Percentiles rank a stretch among this genome's conserved stretches.
These are phyloP conservation scores for Bolboschoenoplectus hybrid DNA, from an alignment of 202 grass and related monocot genomes.

Conservation along the genomic window DNA sequence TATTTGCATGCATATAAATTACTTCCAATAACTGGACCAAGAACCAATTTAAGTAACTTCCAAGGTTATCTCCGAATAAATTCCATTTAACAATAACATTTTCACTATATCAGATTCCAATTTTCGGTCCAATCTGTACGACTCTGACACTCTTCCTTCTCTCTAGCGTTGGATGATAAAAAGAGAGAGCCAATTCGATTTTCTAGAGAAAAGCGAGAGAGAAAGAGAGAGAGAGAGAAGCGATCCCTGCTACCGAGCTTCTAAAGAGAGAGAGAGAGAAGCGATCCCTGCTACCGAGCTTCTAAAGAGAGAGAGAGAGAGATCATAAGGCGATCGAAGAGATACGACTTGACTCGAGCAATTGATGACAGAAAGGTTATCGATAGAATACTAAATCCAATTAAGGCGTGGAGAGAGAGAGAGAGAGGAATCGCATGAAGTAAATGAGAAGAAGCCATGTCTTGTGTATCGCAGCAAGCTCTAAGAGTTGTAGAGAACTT, in stretches of 20 bases:
- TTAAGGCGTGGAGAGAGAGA: conserved; percentile 35
- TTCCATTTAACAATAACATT: background rate
- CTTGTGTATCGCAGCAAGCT: conserved; percentile 50
- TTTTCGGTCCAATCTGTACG: background rate
- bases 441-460: conserved; percentile 43
- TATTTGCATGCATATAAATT: background rate
- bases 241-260: background rate
- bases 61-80: background rate
- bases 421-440: background rate
- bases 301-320: background rate
- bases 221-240: background rate
- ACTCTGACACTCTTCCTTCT: background rate
- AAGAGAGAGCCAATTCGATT: conserved; percentile 3
- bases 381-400: background rate
- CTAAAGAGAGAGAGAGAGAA: background rate
- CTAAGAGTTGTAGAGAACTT: conserved; percentile 82
- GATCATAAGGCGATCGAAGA: background rate
- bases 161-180: background rate
- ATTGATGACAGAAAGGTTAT: background rate
- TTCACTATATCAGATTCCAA: background rate
- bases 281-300: background rate
- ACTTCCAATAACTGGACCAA: background rate
- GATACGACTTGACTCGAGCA: background rate
- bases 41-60: background rate
- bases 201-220: background rate